Conservation (phyloP, 441 rosid genomes). For the Sinapis alba region DNA sequence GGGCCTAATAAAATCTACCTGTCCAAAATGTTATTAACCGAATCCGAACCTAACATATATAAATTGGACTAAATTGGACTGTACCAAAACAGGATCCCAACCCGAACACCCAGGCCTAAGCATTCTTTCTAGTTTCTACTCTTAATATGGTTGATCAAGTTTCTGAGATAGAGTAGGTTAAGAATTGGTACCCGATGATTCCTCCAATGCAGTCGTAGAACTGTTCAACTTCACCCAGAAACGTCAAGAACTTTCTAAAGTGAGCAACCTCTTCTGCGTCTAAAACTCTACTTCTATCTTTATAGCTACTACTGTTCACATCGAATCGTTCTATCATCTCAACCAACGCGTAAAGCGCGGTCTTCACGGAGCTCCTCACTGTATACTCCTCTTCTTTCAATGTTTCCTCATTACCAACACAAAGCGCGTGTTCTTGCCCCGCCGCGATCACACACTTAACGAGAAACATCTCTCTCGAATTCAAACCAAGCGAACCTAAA, state of each 20-base stretch:
- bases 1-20: too few relatives aligned
- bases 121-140: not conserved
- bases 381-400: conserved; percentile 41
- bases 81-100: not conserved
- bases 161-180: not conserved
- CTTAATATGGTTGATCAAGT: not conserved
- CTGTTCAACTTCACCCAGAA: conserved; percentile 61
- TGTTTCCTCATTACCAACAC: conserved; percentile 41
- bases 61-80: too few relatives aligned
- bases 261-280: conserved; percentile 49
- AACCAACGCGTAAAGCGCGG: conserved; percentile 63
- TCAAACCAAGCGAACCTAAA: conserved; percentile 49
- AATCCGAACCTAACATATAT: too few relatives aligned
- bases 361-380: conserved; percentile 59
- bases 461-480: conserved; percentile 52
- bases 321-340: conserved; percentile 82
- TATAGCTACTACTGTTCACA: conserved; percentile 37
- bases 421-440: conserved; percentile 79
- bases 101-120: not conserved
- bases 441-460: conserved; percentile 79
- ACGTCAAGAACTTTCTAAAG: conserved; percentile 55
- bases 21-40: too few relatives aligned
- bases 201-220: conserved; percentile 96
- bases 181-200: conserved; percentile 67
- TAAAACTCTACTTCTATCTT: conserved; percentile 36